Base-by-base conservation (phyloP, 23 red algal species). In the Pyropia yezoensis region DNA sequence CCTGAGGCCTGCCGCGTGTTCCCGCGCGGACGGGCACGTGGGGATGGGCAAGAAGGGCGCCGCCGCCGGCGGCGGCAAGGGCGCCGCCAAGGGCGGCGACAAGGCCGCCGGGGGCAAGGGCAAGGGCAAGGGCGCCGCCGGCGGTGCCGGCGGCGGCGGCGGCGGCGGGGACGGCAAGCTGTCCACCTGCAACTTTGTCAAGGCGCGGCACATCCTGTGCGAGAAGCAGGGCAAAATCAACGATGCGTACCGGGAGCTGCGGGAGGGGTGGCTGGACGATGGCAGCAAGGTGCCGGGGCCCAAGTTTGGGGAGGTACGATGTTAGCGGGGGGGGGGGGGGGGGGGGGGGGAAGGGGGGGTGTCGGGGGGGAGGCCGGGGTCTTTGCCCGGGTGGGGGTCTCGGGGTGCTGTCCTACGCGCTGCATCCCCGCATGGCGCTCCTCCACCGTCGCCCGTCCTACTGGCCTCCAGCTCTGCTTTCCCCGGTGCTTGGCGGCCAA, bases 181-280 rank as follows among this genome's bases (percentile, higher is more conserved):
- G 50, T 90, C 89, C 54, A 96, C 78, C 33, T 88, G 74, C 60
- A 96, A 85, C 70, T 77, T 86, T 63, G 92, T 96, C 26, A 96
- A 96, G 63, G 92, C 92, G 14, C 71, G 92, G 59, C 92, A 96
- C 70, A 96, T 96, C 57, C 82, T 96, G 18, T 85, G 83, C 61
- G 83, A 88, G 32, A 89, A 96, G 60, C 82, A 96, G 61, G 67
- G 76, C 27, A 96, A 88, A 72, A 89, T 89, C 61, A 62, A 76
- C 49, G 83, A 96, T 18, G 84, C 75, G n/a, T 85, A 83, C 60
- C 63, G 77, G 15, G 74, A 72, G 27, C 53, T 96, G 7, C 66
- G 79, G 54, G 80, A 89, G 67, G 47, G 66, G 24, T 89, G 76
- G 19, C 20, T 72, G 57, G 50, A 61, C 20, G 66, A 76, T 7